phyloP scores from a whole-genome alignment of 768 basidiomycete genomes.

The Holtermanniella nyarrowii region DNA sequence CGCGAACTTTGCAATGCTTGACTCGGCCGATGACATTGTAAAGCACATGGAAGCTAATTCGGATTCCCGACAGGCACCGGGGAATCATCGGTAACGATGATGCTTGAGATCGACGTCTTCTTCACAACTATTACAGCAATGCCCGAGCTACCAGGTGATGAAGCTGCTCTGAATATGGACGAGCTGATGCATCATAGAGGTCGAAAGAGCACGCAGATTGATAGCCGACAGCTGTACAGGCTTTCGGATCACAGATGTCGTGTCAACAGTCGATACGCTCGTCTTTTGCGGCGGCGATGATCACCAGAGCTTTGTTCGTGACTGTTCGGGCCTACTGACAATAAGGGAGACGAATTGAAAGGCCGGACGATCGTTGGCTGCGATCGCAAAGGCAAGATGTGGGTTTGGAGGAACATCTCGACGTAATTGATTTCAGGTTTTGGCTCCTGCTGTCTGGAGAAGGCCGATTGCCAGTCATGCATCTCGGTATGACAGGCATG shows the following conservation, averaged over 20 bases:
- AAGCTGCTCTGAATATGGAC: not conserved
- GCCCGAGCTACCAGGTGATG: slow-evolving; percentile 52
- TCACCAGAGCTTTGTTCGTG: slow-evolving; percentile 53
- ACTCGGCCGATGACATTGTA: no score
- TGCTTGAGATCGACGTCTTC: no score
- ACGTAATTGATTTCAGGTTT: slow-evolving; percentile 22
- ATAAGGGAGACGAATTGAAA: slow-evolving; percentile 42
- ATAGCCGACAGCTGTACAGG: slow-evolving; percentile 49
- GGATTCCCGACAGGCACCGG: no score
- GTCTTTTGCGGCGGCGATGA: slow-evolving; percentile 52
- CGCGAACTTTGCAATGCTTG: no score
- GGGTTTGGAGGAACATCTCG: slow-evolving; percentile 2
- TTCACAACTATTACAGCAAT: no score
- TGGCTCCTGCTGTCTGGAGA: slow-evolving; percentile 56
- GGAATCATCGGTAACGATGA: no score
- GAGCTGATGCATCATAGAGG: slow-evolving; percentile 46
- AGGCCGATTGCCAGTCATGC: slow-evolving; percentile 58
- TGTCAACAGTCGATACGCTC: slow-evolving; percentile 53
- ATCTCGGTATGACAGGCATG: slow-evolving; percentile 83
- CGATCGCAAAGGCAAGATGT: slow-evolving; percentile 41
- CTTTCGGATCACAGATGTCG: slow-evolving; percentile 51
- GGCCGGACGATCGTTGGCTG: slow-evolving; percentile 38
- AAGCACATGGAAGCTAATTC: no score
- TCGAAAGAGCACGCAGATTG: slow-evolving; percentile 56
- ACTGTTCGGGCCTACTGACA: slow-evolving; percentile 26